A percentile compares a stretch with the other conserved stretches of the same genome.
Conservation (phyloP, 257 asterid genomes). For the Haberlea rhodopensis region DNA sequence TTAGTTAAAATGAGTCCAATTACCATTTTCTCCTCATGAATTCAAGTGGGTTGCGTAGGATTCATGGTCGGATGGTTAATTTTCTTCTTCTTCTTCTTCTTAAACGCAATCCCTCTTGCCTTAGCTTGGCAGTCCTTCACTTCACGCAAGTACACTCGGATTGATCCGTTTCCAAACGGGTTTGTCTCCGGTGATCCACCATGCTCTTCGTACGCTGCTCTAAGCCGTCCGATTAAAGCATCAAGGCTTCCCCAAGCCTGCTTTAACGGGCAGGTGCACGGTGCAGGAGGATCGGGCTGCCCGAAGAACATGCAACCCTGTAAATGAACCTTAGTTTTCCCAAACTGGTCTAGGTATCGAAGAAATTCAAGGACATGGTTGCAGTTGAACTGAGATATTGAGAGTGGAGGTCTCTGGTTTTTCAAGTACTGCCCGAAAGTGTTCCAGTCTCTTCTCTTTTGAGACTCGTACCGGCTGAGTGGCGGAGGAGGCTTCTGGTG, state of each 20-base stretch:
- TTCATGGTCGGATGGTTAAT: conserved; percentile 33
- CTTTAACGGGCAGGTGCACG: conserved; percentile 84
- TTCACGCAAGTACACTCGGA: conserved; percentile 70
- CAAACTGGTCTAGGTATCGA: conserved; percentile 77
- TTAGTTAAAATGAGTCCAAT: not conserved
- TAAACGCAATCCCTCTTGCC: conserved; percentile 84
- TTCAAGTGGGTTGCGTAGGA: conserved; percentile 38
- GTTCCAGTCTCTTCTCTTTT: conserved; percentile 89
- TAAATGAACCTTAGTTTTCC: conserved; percentile 83
- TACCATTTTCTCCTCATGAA: conserved; percentile 9
- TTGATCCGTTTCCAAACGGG: conserved; percentile 78
- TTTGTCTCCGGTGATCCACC: conserved; percentile 76
- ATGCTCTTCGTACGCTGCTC: conserved; percentile 93
- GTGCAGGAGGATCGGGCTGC: conserved; percentile 92
- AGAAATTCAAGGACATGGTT: conserved; percentile 87
- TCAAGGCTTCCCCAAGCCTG: conserved; percentile 99
- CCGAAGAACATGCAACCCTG: conserved; percentile 81
- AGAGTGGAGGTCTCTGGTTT: conserved; percentile 70
- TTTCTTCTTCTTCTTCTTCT: conserved; percentile 83
- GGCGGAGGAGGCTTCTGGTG: conserved; percentile 32
- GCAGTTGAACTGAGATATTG: conserved; percentile 63
- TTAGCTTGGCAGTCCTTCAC: conserved; percentile 87
- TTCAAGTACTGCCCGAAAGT: conserved; percentile 85
- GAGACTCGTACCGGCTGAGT: conserved; percentile 82
- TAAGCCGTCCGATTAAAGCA: conserved; percentile 78